Evolutionary conservation across 208 protist genomes (phyloP), one percentile per base, ranked within the genome.

Genomic region (Leishmania guyanensis): DNA sequence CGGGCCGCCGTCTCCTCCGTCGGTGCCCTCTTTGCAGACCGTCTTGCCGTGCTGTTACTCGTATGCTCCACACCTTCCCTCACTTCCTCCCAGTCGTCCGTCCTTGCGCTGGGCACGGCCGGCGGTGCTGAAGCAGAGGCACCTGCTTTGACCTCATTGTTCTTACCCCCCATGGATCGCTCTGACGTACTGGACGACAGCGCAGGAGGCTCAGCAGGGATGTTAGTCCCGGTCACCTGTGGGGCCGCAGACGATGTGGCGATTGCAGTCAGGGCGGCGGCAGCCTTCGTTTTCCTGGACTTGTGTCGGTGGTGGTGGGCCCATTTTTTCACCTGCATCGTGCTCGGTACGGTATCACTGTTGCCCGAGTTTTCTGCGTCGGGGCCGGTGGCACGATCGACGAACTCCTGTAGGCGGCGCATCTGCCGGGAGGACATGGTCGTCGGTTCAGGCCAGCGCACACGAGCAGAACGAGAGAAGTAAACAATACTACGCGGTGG

Each of bases 341-440:
- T 90, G 39, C 26, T 62, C 2, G 83, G 72, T 65, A 80, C 17
- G n/a, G 66, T 48, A 17, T 82, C 70, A 6, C 83, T 86, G 53
- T 82, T 82, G 9, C 81, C 83, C 10, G 74, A 72, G 4, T 68
- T 76, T 16, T 84, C 81, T 22, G 77, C 89, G 74, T 97, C 93
- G n/a, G 89, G 89, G 16, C 83, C 92, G 43, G 91, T 94, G 46
- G 90, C 91, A 71, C 92, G 75, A 66, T 88, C 88, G 81, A 96
- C 91, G 51, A 97, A 77, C 33, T 93, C 87, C 81, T 96, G 89
- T 79, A 97, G 78, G 2, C 93, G 87, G 17, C 92, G 89, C 73
- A 97, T 87, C 68, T 97, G 94, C 20, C 93, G 89, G 39, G 85
- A 88, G 50, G 94, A 97, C 94, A 97, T 97, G 64, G 43, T 60